phyloP scores from a whole-genome alignment of 2,329 filamentous ascomycete genomes.

The Ceratocystis huliohia region DNA sequence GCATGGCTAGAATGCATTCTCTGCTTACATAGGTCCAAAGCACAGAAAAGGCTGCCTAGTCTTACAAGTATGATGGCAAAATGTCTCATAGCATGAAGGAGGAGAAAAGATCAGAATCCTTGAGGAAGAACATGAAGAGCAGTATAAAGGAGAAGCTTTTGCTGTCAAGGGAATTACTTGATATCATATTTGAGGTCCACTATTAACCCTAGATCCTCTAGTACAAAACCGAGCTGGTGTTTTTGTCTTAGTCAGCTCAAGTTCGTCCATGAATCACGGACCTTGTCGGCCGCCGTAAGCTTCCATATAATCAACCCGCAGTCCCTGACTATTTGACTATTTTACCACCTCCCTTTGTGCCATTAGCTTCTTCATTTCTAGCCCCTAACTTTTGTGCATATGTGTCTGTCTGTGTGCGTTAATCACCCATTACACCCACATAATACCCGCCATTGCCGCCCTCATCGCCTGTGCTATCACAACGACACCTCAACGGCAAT shows the following conservation, averaged over 20 bases:
- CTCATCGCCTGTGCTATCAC: not conserved
- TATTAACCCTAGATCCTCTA: not conserved
- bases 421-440: not conserved
- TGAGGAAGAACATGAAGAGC: too few species aligned
- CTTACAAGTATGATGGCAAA: too few species aligned
- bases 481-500: not conserved
- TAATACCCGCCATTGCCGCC: not conserved
- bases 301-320: not conserved
- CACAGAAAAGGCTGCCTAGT: too few species aligned
- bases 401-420: not conserved
- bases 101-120: too few species aligned
- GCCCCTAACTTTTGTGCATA: not conserved
- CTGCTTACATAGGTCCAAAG: too few species aligned
- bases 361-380: not conserved
- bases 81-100: too few species aligned
- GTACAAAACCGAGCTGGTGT: not conserved
- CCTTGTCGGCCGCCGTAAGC: not conserved
- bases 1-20: too few species aligned
- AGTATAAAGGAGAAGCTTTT: too few species aligned
- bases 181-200: not conserved
- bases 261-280: not conserved
- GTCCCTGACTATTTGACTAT: not conserved
- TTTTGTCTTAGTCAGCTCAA: not conserved
- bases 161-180: not conserved
- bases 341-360: not conserved